Percentiles rank a stretch among this genome's conserved stretches.
Evolutionary conservation across 2,329 filamentous ascomycete genomes (phyloP).

Genomic region (Diplocarpon mali): DNA sequence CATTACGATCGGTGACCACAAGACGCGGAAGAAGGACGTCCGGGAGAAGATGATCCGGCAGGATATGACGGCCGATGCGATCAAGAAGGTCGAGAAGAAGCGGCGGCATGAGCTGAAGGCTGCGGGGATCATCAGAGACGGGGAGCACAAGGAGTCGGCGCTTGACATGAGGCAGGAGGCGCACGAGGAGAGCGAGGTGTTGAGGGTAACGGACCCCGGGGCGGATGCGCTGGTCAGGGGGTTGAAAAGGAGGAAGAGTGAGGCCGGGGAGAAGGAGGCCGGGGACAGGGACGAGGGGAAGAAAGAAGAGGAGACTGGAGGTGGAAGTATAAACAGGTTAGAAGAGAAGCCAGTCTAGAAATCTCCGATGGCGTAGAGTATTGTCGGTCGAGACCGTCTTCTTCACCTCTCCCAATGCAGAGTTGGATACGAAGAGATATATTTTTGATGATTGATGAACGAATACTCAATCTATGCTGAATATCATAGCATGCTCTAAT

Average conservation of each 20-base stretch:
- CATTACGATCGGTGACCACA: slow-evolving; percentile 65
- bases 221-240: neutral
- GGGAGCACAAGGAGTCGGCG: neutral
- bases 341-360: no score
- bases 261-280: neutral
- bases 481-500: no score
- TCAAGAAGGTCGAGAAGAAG: slow-evolving; percentile 32
- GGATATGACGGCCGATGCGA: slow-evolving; percentile 57
- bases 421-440: no score
- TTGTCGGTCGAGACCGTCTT: no score
- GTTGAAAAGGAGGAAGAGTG: neutral
- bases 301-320: no score
- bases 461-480: no score
- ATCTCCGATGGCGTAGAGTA: no score
- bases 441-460: no score
- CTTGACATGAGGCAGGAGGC: neutral
- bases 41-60: slow-evolving; percentile 67
- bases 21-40: slow-evolving; percentile 77
- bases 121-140: neutral
- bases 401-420: no score
- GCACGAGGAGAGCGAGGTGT: neutral
- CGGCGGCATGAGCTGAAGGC: slow-evolving; percentile 15
- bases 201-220: neutral
- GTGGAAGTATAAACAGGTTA: no score
- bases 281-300: no score